Percentiles rank a stretch among this genome's conserved stretches.
These are phyloP conservation scores for Ascochyta pisi DNA, from an alignment of 2,329 filamentous ascomycete species.

Conservation along the genomic window DNA sequence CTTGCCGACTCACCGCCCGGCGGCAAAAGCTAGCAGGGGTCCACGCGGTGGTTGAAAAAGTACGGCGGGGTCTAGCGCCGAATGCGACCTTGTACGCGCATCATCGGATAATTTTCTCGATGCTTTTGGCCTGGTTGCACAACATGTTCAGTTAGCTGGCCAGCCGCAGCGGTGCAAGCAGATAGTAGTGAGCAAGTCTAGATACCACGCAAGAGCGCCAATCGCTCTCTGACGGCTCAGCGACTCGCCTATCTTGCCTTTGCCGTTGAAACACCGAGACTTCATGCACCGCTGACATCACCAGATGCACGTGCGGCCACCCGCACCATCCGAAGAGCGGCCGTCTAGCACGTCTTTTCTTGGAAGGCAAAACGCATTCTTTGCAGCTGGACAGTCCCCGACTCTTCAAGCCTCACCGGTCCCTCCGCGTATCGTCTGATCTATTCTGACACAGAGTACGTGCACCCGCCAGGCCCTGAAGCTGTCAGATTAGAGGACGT, in stretches of 20 bases:
- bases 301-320: conserved; percentile 29
- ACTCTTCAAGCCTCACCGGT: conserved; percentile 22
- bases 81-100: conserved; percentile 10
- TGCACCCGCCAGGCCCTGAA: conserved; percentile 9
- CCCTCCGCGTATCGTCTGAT: conserved; percentile 14
- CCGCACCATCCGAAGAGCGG: conserved; percentile 32
- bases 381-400: conserved; percentile 31
- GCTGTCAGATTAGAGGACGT: conserved; percentile 14
- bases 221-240: conserved; percentile 3
- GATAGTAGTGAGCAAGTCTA: background rate
- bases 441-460: conserved; percentile 7
- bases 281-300: conserved; percentile 17
- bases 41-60: conserved; percentile 10
- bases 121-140: conserved; percentile 12
- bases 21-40: conserved; percentile 21
- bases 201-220: conserved; percentile 2
- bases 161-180: conserved; percentile 3
- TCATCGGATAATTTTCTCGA: conserved; percentile 22
- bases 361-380: conserved; percentile 37
- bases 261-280: conserved; percentile 12
- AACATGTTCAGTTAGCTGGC: background rate
- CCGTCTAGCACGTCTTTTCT: conserved; percentile 37
- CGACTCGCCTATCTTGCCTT: conserved; percentile 9
- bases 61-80: conserved; percentile 23
- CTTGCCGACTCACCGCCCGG: conserved; percentile 30